phyloP scores from a whole-genome alignment of 768 basidiomycete genomes.

The Daedaleopsis sinensis region DNA sequence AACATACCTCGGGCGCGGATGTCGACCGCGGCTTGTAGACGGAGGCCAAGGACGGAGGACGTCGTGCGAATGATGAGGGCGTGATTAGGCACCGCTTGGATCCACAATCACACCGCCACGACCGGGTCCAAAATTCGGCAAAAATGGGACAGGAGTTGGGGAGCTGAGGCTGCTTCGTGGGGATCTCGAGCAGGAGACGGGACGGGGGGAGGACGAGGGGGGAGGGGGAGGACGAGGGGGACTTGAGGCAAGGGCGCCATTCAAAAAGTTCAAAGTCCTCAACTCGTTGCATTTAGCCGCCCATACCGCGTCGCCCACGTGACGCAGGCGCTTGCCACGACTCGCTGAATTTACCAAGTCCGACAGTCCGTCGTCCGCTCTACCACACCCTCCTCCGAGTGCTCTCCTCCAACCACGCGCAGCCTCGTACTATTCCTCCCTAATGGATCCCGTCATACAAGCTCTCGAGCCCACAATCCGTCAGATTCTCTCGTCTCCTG shows the following conservation, averaged over 20 bases:
- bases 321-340: neutral
- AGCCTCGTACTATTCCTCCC: neutral
- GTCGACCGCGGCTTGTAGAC: neutral
- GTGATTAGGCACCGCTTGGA: constrained; percentile 12
- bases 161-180: neutral
- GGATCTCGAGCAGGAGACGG: neutral
- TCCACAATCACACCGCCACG: constrained; percentile 17
- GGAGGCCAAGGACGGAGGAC: neutral
- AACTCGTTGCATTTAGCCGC: neutral
- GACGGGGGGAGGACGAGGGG: neutral
- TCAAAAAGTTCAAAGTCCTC: too few species aligned
- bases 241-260: too few species aligned
- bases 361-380: neutral
- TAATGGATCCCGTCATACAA: constrained; percentile 56
- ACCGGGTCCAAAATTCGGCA: neutral
- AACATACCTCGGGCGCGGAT: neutral
- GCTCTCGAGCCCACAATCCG: constrained; percentile 64
- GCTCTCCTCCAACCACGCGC: neutral
- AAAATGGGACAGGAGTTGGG: neutral
- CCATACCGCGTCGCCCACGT: neutral
- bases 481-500: constrained; percentile 74
- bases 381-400: constrained; percentile 5
- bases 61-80: neutral
- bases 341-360: too few species aligned
- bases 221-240: neutral